Base-by-base conservation (phyloP, 176 grass and related monocot species). In the Calamus simplicifolius region DNA sequence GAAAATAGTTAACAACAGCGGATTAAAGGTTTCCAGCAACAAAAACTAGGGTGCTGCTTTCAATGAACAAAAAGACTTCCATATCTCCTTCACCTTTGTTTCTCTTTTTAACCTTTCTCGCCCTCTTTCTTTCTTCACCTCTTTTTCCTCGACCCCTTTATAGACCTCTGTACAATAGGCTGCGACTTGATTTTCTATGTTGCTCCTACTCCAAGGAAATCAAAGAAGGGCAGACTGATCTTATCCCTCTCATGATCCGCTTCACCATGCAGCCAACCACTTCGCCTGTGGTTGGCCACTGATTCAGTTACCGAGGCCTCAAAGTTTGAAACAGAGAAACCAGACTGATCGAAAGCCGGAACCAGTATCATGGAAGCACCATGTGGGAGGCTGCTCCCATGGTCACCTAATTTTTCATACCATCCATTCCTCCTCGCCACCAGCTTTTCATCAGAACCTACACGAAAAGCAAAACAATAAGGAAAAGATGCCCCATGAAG, bases 121-220 rank as follows among this genome's bases (percentile, higher is more conserved):
- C 25, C 57, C 15, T 59, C n/a, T 17, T 30, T 6, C n/a, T 16
- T 17, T 5, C n/a, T 30, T 59, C 3, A 25, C 21, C 19, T 19
- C 2, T 21, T 16, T 15, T 21, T 63, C 35, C 14, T 25, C 5
- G 3, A 16, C 12, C 48, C 58, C 14, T 61, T 27, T 17, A 19
- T 61, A 16, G 17, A 12, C 19, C 13, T 27, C 49, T 51, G 14
- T 29, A 16, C 48, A 51, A 17, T 52, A 43, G 35, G 10, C 35
- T 12, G 4, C 19, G 0, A 28, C 51, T 16, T 35, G 6, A 35
- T 17, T n/a, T 31, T 7, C 14, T 63, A 63, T 49, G 18, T 63
- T 18, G 62, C 62, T 51, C 62, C 62, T 4, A 65, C 49, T 27
- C 62, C 62, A 10, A 65, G 62, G 62, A 65, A 65, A 52, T 65